Evolutionary conservation across 2,329 filamentous ascomycete genomes (phyloP).

Genomic region (Zasmidium angulare): DNA sequence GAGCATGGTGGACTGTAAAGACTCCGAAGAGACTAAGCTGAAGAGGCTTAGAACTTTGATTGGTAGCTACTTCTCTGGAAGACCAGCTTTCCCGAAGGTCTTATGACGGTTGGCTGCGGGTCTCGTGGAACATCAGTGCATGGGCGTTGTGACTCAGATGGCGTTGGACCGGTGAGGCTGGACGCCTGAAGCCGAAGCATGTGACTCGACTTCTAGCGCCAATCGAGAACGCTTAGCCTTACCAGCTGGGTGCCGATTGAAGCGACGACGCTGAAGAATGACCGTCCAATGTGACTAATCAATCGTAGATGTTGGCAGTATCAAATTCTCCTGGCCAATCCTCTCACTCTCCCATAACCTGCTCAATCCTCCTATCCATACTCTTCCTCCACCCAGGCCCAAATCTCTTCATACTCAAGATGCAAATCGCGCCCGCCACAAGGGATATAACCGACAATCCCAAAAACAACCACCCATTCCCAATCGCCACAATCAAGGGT

Average conservation of each 20-base stretch:
- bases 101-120: neutral
- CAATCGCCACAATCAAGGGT: slow-evolving; percentile 69
- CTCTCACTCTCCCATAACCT: slow-evolving; percentile 27
- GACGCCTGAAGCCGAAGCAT: no score
- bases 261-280: no score
- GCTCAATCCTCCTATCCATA: slow-evolving; percentile 33
- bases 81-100: neutral
- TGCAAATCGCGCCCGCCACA: slow-evolving; percentile 26
- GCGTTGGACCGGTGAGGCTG: neutral
- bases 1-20: neutral
- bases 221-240: no score
- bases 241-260: no score
- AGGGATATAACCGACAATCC: slow-evolving; percentile 39
- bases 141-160: neutral
- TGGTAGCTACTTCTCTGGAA: neutral
- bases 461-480: slow-evolving; percentile 76
- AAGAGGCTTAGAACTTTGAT: neutral
- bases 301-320: no score
- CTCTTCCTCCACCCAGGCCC: slow-evolving; percentile 32
- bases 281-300: no score
- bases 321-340: no score
- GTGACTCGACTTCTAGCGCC: neutral
- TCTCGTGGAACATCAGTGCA: no score
- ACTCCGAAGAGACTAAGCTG: neutral
- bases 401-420: slow-evolving; percentile 37